Conservation (phyloP, 768 basidiomycete genomes). For the Termitomyces sp. region DNA sequence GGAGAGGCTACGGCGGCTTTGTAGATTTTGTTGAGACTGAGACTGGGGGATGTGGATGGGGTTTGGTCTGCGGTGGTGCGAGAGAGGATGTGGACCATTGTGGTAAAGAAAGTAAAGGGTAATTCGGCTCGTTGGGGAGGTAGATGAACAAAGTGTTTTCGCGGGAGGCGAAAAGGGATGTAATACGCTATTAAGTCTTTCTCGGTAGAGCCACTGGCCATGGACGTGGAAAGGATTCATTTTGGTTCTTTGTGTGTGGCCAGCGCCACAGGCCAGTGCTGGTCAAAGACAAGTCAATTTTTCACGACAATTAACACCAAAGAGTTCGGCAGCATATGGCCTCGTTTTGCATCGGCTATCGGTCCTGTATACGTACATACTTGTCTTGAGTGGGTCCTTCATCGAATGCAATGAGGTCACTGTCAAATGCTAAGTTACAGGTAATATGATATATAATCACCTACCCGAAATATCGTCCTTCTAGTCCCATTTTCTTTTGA, state of each 20-base stretch:
- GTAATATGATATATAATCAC: background rate
- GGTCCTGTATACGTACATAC: background rate
- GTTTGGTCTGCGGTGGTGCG: background rate
- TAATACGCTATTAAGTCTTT: background rate
- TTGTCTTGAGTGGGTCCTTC: background rate
- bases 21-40: background rate
- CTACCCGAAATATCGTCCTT: background rate
- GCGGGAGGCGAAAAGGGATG: background rate
- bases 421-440: constrained; percentile 5
- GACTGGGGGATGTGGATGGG: background rate
- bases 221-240: background rate
- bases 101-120: no score
- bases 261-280: background rate
- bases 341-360: background rate
- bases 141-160: background rate
- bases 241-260: background rate
- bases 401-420: no score
- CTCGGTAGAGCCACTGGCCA: background rate
- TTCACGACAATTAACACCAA: background rate
- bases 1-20: background rate
- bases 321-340: background rate
- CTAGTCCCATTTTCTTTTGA: background rate
- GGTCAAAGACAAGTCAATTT: background rate
- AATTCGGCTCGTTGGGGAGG: background rate
- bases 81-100: background rate